Conservation (phyloP, 306 rosid genomes). For the Vigna radiata region DNA sequence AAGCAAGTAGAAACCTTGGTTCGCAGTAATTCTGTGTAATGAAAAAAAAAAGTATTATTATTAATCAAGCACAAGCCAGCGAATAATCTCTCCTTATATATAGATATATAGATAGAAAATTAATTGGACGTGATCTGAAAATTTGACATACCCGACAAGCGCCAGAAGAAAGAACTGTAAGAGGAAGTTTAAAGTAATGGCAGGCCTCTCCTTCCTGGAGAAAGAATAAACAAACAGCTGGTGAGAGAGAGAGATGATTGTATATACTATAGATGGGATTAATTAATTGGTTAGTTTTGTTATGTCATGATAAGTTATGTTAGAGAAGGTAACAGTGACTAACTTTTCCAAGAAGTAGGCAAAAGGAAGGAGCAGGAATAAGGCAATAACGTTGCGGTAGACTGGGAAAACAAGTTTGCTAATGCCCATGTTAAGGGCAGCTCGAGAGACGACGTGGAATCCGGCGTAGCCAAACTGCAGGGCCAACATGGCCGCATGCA, state of each 20-base stretch:
- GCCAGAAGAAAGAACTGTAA: slow-evolving; percentile 89
- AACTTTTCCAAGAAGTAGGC: slow-evolving; percentile 93
- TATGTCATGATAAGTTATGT: neutral
- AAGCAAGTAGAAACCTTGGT: slow-evolving; percentile 97
- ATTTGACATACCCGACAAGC: slow-evolving; percentile 75
- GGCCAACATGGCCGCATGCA: slow-evolving; percentile 96
- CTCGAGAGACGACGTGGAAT: slow-evolving; percentile 91
- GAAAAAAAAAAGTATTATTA: neutral
- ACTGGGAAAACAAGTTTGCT: slow-evolving; percentile 95
- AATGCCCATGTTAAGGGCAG: slow-evolving; percentile 97
- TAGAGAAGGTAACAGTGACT: neutral
- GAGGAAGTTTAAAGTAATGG: slow-evolving; percentile 69
- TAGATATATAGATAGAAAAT: neutral
- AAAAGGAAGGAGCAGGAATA: slow-evolving; percentile 85
- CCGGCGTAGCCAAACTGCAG: slow-evolving; percentile 98
- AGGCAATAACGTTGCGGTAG: slow-evolving; percentile 86
- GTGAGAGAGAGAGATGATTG: neutral
- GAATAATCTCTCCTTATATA: no score
- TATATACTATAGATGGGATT: no score
- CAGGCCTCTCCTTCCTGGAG: slow-evolving; percentile 92
- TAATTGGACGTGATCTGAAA: neutral
- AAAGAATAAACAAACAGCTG: neutral
- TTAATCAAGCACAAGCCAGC: no score
- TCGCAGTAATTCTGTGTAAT: slow-evolving; percentile 81
- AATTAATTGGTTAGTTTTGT: no score